Percentiles rank a stretch among this genome's conserved stretches.
Evolutionary conservation across 257 asterid species (phyloP).

Genomic region (Paraleonurus japonicus): DNA sequence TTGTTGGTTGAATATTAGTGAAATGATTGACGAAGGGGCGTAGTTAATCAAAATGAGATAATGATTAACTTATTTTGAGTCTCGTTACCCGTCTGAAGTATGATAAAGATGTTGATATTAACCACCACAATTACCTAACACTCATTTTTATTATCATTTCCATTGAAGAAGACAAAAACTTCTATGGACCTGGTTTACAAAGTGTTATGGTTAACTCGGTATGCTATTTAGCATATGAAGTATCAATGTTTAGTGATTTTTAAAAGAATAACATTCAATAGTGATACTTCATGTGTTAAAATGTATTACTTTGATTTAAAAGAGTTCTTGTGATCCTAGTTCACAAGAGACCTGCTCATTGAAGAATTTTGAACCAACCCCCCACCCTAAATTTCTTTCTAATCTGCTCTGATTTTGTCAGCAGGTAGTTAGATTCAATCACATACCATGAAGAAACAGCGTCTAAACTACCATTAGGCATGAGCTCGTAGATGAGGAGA

Average conservation of each 20-base stretch:
- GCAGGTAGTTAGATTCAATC: not conserved
- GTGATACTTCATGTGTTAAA: too few species aligned
- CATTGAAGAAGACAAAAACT: too few species aligned
- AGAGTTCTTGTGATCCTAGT: too few species aligned
- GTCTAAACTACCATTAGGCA: slow-evolving; percentile 82
- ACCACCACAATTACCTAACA: not conserved
- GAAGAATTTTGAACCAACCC: not conserved
- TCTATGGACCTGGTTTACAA: too few species aligned
- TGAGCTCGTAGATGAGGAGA: slow-evolving; percentile 85
- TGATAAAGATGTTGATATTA: too few species aligned
- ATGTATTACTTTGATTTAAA: too few species aligned
- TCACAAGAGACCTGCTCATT: too few species aligned
- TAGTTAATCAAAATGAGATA: too few species aligned
- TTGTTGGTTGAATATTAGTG: not conserved
- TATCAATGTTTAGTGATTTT: too few species aligned
- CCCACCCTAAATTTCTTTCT: not conserved
- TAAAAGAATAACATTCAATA: too few species aligned
- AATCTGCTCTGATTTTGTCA: not conserved
- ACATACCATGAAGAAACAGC: slow-evolving; percentile 63
- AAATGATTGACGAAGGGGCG: not conserved
- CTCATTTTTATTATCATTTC: not conserved
- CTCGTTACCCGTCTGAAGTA: not conserved
- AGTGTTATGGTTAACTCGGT: too few species aligned
- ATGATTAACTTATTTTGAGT: not conserved
- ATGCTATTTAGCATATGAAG: too few species aligned